A percentile compares a stretch with the other conserved stretches of the same genome.
phyloP scores from a whole-genome alignment of 2,329 filamentous ascomycete species.

The Aspergillus awamori region DNA sequence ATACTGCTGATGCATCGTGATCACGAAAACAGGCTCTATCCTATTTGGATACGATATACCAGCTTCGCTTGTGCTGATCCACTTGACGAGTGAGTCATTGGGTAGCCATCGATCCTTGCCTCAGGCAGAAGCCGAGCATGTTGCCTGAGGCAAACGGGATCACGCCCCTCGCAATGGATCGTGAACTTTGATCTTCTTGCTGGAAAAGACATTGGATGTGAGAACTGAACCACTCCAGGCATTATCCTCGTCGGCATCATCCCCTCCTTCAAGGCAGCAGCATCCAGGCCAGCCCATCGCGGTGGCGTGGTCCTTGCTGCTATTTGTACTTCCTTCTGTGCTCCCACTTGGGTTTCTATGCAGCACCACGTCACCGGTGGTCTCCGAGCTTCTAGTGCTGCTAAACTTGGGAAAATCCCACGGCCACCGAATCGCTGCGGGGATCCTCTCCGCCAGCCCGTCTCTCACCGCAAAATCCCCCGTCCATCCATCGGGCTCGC shows the following conservation, averaged over 20 bases:
- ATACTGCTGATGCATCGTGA: neutral
- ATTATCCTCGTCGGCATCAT: slow-evolving; percentile 7
- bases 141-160: too few species aligned
- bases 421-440: slow-evolving; percentile 18
- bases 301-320: neutral
- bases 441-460: slow-evolving; percentile 16
- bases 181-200: too few species aligned
- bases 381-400: slow-evolving; percentile 19
- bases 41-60: too few species aligned
- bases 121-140: slow-evolving; percentile 6
- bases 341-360: slow-evolving; percentile 32
- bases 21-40: neutral
- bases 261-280: neutral
- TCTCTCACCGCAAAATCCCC: slow-evolving; percentile 26
- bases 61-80: too few species aligned
- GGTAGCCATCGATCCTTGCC: slow-evolving; percentile 1
- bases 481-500: slow-evolving; percentile 4
- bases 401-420: slow-evolving; percentile 10
- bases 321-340: neutral
- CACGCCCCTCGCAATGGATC: too few species aligned
- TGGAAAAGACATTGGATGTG: too few species aligned
- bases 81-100: neutral
- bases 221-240: neutral
- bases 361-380: slow-evolving; percentile 30
- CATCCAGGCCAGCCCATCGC: slow-evolving; percentile 2